Evolutionary conservation across 441 rosid species (phyloP).

Genomic region (Arabidopsis lyrata): DNA sequence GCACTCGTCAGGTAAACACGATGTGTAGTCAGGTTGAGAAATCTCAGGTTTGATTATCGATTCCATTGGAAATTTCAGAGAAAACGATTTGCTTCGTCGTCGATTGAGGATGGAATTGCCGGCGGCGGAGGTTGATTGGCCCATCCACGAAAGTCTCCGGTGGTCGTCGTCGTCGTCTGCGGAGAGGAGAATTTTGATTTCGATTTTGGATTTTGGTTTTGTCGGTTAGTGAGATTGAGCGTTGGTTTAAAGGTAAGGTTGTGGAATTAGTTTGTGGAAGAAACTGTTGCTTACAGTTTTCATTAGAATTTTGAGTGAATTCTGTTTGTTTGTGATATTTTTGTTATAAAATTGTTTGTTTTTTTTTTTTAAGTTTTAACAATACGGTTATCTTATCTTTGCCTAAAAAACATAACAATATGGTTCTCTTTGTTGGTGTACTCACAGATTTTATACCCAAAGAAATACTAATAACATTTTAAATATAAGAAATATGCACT

Average conservation of each 20-base stretch:
- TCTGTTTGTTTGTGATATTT: background rate
- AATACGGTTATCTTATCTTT: background rate
- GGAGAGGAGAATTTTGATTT: constrained; percentile 19
- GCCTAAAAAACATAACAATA: too few species aligned
- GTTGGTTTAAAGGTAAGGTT: constrained; percentile 31
- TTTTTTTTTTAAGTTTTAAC: background rate
- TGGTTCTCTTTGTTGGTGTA: too few species aligned
- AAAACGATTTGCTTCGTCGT: background rate
- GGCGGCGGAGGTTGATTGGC: constrained; percentile 41
- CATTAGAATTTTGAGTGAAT: constrained; percentile 2
- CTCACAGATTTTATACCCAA: too few species aligned
- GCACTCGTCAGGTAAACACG: constrained; percentile 81
- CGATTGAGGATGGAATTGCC: background rate
- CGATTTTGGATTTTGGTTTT: constrained; percentile 4
- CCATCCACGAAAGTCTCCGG: constrained; percentile 36
- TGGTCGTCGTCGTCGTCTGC: constrained; percentile 13
- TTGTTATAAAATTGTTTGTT: background rate
- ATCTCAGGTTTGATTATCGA: background rate
- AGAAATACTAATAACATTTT: too few species aligned
- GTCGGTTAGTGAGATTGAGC: constrained; percentile 36
- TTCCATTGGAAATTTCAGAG: background rate
- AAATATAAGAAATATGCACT: too few species aligned
- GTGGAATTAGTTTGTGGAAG: background rate
- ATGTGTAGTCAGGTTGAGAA: constrained; percentile 54
- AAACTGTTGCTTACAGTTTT: too few species aligned